Base-by-base conservation (phyloP, 768 basidiomycete genomes). In the Leccinum obscurum region DNA sequence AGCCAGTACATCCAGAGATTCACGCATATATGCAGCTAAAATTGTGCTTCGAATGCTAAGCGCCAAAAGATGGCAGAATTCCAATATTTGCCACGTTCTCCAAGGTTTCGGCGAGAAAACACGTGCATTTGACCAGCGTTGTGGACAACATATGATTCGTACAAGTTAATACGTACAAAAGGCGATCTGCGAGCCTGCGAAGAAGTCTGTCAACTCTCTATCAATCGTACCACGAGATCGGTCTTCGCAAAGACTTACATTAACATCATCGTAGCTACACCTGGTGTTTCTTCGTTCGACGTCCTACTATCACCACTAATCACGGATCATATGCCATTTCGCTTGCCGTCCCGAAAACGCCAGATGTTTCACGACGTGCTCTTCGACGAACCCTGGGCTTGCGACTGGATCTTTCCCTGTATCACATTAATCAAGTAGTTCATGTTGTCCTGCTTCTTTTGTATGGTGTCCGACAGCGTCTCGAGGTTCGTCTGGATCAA, bases 361-460 rank as follows among this genome's bases (percentile, higher is more conserved):
- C 44, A 20, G 5, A 46, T 20, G 53, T 20, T 7, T 71, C 63
- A 71, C 15, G 70, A 61, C 35, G 58, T 20, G 60, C 60, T 64
- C 61, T 66, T 72, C 11, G 68, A 64, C 24, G 66, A 52, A 9
- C 65, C 54, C 41, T 66, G 66, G 3, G 46, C 50, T 53, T 70
- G 68, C 37, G 52, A 48, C 55, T 78, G 76, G 60, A 86, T 64
- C 70, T 85, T 87, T 64, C 77, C 72, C 73, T 95, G 92, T 76
- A 95, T 82, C 39, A 93, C 79, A 64, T 81, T 83, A 28, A 90
- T 71, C 55, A 96, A 72, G 67, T 84, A 86, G 69, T 83, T 88
- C 78, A 92, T 81, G 73, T 94, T 94, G 44, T 96, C 93, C 75
- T 93, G 86, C 77, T 97, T 98, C 78, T 88, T 90, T 72, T 87